phyloP scores from a whole-genome alignment of 225 moss, liverwort and hornwort species.

The Pseudoscleropodium purum region DNA sequence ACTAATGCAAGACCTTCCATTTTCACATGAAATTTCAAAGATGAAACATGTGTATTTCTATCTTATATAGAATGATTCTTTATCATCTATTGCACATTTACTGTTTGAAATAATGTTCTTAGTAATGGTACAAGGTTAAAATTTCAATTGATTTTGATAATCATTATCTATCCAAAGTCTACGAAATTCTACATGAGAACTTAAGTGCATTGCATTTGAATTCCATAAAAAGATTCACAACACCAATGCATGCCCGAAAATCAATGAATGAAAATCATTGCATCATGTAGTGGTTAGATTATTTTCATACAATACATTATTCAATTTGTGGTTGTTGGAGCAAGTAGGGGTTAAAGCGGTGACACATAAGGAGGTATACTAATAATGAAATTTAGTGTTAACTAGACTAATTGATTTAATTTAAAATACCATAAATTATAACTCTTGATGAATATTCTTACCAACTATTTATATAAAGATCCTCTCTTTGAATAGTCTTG shows the following conservation, averaged over 20 bases:
- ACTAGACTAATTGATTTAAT: neutral
- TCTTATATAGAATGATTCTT: neutral
- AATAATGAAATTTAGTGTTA: neutral
- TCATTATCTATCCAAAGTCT: neutral
- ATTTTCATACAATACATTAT: neutral
- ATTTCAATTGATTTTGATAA: neutral
- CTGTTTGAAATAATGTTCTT: no score
- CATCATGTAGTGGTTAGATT: neutral
- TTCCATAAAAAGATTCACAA: neutral
- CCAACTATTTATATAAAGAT: neutral
- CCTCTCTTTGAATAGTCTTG: neutral
- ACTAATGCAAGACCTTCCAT: no score
- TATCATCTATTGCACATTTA: no score
- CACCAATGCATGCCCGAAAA: neutral
- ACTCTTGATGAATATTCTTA: neutral
- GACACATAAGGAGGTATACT: neutral
- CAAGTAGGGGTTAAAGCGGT: accelerated
- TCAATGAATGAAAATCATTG: neutral
- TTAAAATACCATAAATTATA: neutral
- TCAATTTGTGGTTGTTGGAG: accelerated
- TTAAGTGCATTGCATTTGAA: neutral
- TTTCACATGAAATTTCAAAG: no score
- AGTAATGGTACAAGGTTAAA: neutral
- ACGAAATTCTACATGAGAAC: neutral
- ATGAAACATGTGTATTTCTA: neutral